These are phyloP conservation scores for Aspergillus ustus DNA, from an alignment of 2,329 filamentous ascomycete genomes.

Conservation along the genomic window DNA sequence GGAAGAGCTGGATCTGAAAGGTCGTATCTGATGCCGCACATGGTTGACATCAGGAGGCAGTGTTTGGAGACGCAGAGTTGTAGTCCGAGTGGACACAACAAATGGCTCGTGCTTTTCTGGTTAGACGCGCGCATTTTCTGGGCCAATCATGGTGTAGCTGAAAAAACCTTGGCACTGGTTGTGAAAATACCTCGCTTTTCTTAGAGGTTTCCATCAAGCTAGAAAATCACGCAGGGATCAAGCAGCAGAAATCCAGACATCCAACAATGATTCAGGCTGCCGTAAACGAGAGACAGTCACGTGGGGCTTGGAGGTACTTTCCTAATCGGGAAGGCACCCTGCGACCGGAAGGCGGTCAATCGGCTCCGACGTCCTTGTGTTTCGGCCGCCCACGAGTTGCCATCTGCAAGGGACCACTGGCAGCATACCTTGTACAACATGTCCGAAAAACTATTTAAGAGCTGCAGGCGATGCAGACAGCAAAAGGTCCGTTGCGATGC, in stretches of 20 bases:
- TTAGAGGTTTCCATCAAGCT: not conserved
- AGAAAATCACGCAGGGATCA: not conserved
- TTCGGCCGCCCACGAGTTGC: not conserved
- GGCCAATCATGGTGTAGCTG: not conserved
- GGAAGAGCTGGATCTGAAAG: not conserved
- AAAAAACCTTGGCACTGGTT: not conserved
- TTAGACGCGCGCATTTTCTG: not conserved
- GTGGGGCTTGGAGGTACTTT: not conserved
- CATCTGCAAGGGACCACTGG: constrained; percentile 6
- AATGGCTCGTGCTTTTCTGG: not conserved
- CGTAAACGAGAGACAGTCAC: not conserved
- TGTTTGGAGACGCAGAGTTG: not conserved
- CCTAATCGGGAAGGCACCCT: not conserved
- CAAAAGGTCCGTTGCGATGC: constrained; percentile 45
- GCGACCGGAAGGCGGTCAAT: constrained; percentile 4
- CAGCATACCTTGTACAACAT: constrained; percentile 24
- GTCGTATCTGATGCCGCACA: not conserved
- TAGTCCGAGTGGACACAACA: not conserved
- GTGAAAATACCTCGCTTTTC: not conserved
- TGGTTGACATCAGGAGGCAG: not conserved
- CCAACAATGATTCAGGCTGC: too few relatives aligned
- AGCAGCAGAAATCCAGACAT: not conserved
- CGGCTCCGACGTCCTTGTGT: constrained; percentile 1
- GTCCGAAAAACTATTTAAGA: constrained; percentile 40
- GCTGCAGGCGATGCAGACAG: constrained; percentile 41